Evolutionary conservation across 768 basidiomycete genomes (phyloP).

Genomic region (Mycena capillaripes): DNA sequence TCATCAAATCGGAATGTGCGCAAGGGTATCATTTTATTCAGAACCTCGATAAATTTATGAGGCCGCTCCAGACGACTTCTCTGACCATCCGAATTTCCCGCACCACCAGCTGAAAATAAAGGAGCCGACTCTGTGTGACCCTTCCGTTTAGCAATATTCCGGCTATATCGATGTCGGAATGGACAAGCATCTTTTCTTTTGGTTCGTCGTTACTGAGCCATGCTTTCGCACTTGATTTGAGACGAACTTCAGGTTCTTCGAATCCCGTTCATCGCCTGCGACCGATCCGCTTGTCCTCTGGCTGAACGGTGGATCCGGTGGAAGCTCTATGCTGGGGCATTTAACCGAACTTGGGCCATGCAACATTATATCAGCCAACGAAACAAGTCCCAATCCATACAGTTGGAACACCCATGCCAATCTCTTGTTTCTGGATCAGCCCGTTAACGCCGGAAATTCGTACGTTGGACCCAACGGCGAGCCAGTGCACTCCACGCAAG

Average conservation of each 20-base stretch:
- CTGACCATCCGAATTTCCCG: slow-evolving; percentile 38
- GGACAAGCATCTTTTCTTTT: slow-evolving; percentile 90
- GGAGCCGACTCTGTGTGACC: slow-evolving; percentile 81
- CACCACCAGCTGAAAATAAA: slow-evolving; percentile 70
- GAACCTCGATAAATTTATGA: no score
- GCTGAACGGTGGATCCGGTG: slow-evolving; percentile 85
- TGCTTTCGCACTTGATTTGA: no score
- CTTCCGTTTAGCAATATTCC: slow-evolving; percentile 82
- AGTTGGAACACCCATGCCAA: background rate
- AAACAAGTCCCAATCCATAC: slow-evolving; percentile 70
- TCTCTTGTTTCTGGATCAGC: background rate
- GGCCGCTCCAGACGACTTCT: background rate
- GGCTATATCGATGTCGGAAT: slow-evolving; percentile 88
- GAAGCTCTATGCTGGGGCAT: slow-evolving; percentile 84
- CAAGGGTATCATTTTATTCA: no score
- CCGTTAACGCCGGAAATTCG: background rate
- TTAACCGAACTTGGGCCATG: slow-evolving; percentile 96
- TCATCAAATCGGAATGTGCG: no score
- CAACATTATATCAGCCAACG: no score
- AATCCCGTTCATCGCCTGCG: slow-evolving; percentile 80
- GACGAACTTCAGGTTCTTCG: slow-evolving; percentile 94
- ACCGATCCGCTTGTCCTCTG: slow-evolving; percentile 89
- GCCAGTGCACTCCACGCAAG: no score
- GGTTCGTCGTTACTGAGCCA: no score
- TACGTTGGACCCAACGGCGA: no score